phyloP scores from a whole-genome alignment of 805 yeast species.

The Wickerhamiella vanderwaltii region DNA sequence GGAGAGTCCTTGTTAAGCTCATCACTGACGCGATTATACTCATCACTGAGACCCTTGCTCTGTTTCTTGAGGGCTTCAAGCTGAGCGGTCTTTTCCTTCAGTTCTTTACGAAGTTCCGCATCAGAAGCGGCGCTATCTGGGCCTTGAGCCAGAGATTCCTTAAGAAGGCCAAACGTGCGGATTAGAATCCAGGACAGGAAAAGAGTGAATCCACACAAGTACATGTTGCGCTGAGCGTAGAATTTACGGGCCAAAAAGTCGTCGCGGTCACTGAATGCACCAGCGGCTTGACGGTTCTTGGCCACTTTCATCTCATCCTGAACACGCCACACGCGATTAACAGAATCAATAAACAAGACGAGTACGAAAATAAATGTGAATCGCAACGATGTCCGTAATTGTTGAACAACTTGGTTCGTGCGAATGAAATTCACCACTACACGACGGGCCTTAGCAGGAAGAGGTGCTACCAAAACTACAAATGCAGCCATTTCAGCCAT shows the following conservation, averaged over 20 bases:
- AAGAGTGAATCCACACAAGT: constrained; percentile 87
- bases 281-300: constrained; percentile 25
- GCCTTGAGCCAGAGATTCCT: constrained; percentile 48
- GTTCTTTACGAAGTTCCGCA: constrained; percentile 36
- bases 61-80: constrained; percentile 60
- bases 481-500: constrained; percentile 68
- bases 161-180: constrained; percentile 71
- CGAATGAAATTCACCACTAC: constrained; percentile 50
- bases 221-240: constrained; percentile 93
- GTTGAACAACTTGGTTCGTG: constrained; percentile 57
- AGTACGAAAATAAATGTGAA: constrained; percentile 75
- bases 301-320: constrained; percentile 39
- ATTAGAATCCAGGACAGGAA: constrained; percentile 76
- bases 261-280: constrained; percentile 44
- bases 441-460: constrained; percentile 64
- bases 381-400: constrained; percentile 64
- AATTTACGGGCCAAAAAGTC: constrained; percentile 86
- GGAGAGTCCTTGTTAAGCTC: constrained; percentile 25
- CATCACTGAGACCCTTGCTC: constrained; percentile 50
- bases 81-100: constrained; percentile 51
- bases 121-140: constrained; percentile 27
- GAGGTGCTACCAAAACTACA: constrained; percentile 69
- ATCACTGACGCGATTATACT: constrained; percentile 42
- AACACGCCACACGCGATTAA: constrained; percentile 67
- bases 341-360: constrained; percentile 75